Evolutionary conservation across 2,329 filamentous ascomycete genomes (phyloP), one percentile per base, ranked within the genome.

Genomic region (Fusarium aywerte): DNA sequence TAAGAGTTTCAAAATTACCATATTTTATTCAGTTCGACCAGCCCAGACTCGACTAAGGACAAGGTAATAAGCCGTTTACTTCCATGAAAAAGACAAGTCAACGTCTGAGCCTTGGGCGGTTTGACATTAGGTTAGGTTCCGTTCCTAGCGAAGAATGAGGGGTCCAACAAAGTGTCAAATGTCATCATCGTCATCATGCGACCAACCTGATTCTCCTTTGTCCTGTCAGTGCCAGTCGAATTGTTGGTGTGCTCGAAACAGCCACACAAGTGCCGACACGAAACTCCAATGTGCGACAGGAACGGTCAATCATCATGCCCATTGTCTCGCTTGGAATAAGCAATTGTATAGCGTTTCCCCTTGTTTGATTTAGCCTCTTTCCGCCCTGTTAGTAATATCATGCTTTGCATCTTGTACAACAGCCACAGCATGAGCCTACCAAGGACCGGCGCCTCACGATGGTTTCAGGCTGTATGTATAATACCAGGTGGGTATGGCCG

Each of bases 181-280:
- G 59, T 64, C 67, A 72, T 71, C 69, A 62, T 69, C 60, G 53
- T 71, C 66, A 65, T 70, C 62, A 67, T 66, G 56, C 56, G 44
- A 60, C 57, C 52, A 49, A 20, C 40, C 33, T 47, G 39, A 38
- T 62, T 49, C 54, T 52, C 36, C 44, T 59, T 63, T 44, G 42
- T 52, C 38, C 50, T 51, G 33, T 53, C 48, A 61, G 47, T 45
- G n/a, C 27, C 27, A 45, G 27, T 36, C 35, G 29, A 35, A 20
- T 23, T 63, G 25, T 45, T 49, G 50, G 49, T 52, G 45, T 51
- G 65, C 45, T 60, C 21, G 38, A 42, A 58, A 43, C 50, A 62
- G 55, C 51, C 65, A 68, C 60, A 68, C 43, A 65, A 68, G 60
- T 68, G 45, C 65, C 65, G 50, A 65, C 55, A 62, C 50, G 65